Evolutionary conservation across 23 red algal genomes (phyloP), one percentile per base, ranked within the genome.

Genomic region (Agarophyton chilense): DNA sequence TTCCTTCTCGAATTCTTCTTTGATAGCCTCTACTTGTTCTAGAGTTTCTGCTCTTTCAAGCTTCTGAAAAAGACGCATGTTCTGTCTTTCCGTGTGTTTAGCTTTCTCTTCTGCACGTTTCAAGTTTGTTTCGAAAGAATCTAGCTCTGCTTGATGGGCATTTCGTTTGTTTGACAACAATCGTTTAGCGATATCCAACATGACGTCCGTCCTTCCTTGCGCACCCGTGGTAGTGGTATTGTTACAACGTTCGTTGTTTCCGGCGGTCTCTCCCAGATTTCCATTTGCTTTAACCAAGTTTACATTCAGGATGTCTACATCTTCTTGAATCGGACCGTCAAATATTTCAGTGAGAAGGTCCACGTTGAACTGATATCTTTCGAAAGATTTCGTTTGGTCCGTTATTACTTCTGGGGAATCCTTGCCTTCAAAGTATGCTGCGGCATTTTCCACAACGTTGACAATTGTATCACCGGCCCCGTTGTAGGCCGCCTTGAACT

Each of bases 401-500:
- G 44, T 46, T 36, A 66, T 94, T 25, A 90, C 82, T 36, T 86
- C 78, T 16, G 79, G 38, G 9, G 70, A 56, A 65, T 94, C 83
- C 16, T 80, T 74, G 11, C 77, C 73, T 76, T 79, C 78, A 71
- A 94, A 94, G 58, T 94, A 94, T 36, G 92, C 81, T 1, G 82
- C 92, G 19, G 92, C 92, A 46, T 94, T 94, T 40, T 86, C 82
- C 8, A 94, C 82, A 1, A 94, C 77, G 17, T 88, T 76, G 1
- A 94, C 92, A 33, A 84, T 94, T 3, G 79, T 41, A 36, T 82
- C 64, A 2, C 92, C 92, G 19, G 79, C 85, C 19, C 77, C 92
- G 55, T 94, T 85, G 40, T 90, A 94, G 13, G 92, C 92, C 10
- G 84, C 84, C 71, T 81, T 94, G 73, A 81, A 94, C 41, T 87